Evolutionary conservation across 257 asterid genomes (phyloP), one percentile per base, ranked within the genome.

Genomic region (Solanum habrochaites): DNA sequence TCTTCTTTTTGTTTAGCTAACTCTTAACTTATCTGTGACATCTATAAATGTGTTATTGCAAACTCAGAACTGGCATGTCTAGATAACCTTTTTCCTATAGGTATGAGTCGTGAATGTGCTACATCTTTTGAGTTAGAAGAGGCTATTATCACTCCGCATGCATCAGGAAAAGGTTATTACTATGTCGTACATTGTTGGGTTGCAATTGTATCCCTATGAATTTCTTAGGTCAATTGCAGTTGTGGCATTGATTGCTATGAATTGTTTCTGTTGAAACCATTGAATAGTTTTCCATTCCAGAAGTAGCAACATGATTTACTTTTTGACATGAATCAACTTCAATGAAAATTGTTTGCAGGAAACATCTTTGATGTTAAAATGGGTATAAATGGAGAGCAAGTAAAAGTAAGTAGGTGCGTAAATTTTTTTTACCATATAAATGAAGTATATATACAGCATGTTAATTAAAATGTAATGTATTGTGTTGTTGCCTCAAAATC

Each of bases 281-380:
- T 18, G 43, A 81, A 15, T 18, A 15, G 11, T 81, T 81, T 18
- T 81, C 6, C 45, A 49, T 81, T 27, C 69, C 18, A 1, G 0
- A 27, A 29, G 20, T 47, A 47, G 43, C 42, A 78, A 45, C 47
- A 62, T 85, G 14, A 85, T 47, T 47, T 32, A 80, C 8, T 23
- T 60, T 27, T 40, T 29, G n/a, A 27, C 71, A 86, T 49, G 18
- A 66, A 86, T 69, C 11, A 39, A 66, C 58, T 73, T 73, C 74
- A n/a, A 83, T 70, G 67, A 45, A 89, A 45, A 71, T 39, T 91
- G 82, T 86, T 49, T 87, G 85, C 93, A 94, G 97, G 98, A 88
- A 95, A 95, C 69, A 93, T 95, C 87, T 94, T 91, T 72, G 98
- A 95, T 47, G 97, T 94, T 86, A 95, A 91, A 91, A 94, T 93